A percentile compares a stretch with the other conserved stretches of the same genome.
Evolutionary conservation across 2,329 filamentous ascomycete species (phyloP).

Genomic region (Penicillium sp.): DNA sequence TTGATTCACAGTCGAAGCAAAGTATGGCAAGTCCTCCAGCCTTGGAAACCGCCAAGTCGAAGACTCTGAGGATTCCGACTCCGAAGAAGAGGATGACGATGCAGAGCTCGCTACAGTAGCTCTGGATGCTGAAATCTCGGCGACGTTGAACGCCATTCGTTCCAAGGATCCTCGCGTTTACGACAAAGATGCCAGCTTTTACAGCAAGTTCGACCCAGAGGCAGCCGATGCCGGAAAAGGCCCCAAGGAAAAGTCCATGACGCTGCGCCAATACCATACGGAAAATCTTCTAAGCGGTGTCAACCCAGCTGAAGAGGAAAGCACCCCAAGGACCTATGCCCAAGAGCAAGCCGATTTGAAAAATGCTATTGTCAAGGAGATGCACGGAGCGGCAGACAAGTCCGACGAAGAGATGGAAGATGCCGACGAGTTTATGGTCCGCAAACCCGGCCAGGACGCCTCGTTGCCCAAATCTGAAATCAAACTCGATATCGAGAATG

Average conservation of each 20-base stretch:
- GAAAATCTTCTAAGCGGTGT: constrained; percentile 79
- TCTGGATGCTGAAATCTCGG: constrained; percentile 82
- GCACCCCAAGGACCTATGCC: constrained; percentile 67
- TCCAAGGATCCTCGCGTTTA: constrained; percentile 91
- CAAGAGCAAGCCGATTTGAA: constrained; percentile 87
- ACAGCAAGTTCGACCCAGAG: constrained; percentile 59
- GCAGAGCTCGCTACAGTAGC: constrained; percentile 81
- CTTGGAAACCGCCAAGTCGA: constrained; percentile 41
- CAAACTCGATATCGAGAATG: constrained; percentile 66
- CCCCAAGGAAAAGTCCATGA: constrained; percentile 80
- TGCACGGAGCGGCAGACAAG: constrained; percentile 62
- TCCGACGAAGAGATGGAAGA: constrained; percentile 53
- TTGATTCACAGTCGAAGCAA: constrained; percentile 73
- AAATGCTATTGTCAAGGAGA: constrained; percentile 71
- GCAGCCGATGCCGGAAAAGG: constrained; percentile 42
- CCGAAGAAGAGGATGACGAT: constrained; percentile 86
- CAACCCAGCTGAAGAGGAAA: constrained; percentile 55
- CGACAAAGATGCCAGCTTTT: constrained; percentile 76
- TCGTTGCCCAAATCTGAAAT: constrained; percentile 46
- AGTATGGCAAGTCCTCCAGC: constrained; percentile 59
- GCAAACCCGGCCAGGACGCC: constrained; percentile 56
- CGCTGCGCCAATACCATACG: constrained; percentile 84
- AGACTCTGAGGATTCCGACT: constrained; percentile 60
- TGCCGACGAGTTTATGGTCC: constrained; percentile 73
- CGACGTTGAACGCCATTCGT: constrained; percentile 81